These are phyloP conservation scores for Balansia obtecta DNA, from an alignment of 2,329 filamentous ascomycete species.

Conservation along the genomic window DNA sequence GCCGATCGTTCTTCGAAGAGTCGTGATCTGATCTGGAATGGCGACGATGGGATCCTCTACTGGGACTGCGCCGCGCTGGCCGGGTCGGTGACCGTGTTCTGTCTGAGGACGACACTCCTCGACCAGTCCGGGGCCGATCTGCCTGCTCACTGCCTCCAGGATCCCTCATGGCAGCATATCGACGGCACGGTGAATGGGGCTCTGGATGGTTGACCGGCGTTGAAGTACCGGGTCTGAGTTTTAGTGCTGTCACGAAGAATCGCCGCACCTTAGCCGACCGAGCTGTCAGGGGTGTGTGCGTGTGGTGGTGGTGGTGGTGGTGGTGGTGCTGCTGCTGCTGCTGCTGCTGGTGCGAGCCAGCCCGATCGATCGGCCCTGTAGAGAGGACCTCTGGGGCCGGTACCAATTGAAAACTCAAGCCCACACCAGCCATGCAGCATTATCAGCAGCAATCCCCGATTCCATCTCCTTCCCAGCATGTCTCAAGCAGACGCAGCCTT, in stretches of 20 bases:
- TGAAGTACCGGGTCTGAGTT: constrained; percentile 22
- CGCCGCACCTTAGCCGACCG: constrained; percentile 29
- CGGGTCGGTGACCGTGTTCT: constrained; percentile 20
- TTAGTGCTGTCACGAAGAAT: constrained; percentile 25
- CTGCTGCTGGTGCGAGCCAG: not conserved
- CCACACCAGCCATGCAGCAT: not conserved
- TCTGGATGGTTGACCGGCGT: constrained; percentile 17
- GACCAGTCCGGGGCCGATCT: constrained; percentile 24
- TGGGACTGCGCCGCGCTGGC: constrained; percentile 18
- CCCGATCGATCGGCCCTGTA: not conserved
- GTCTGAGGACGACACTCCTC: constrained; percentile 20
- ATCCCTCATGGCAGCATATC: constrained; percentile 30
- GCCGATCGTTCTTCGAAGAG: constrained; percentile 20
- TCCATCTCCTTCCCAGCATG: not conserved
- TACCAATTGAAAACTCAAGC: not conserved
- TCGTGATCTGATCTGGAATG: constrained; percentile 20
- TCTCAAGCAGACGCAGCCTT: not conserved
- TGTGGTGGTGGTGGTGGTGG: not conserved
- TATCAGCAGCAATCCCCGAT: not conserved
- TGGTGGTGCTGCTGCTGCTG: no score
- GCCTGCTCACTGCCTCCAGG: constrained; percentile 22
- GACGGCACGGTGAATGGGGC: constrained; percentile 22
- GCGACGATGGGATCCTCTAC: constrained; percentile 19
- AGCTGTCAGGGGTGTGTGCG: constrained; percentile 5
- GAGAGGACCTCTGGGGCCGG: no score